phyloP scores from a whole-genome alignment of 768 basidiomycete genomes.

The Cystobasidium onofrii region DNA sequence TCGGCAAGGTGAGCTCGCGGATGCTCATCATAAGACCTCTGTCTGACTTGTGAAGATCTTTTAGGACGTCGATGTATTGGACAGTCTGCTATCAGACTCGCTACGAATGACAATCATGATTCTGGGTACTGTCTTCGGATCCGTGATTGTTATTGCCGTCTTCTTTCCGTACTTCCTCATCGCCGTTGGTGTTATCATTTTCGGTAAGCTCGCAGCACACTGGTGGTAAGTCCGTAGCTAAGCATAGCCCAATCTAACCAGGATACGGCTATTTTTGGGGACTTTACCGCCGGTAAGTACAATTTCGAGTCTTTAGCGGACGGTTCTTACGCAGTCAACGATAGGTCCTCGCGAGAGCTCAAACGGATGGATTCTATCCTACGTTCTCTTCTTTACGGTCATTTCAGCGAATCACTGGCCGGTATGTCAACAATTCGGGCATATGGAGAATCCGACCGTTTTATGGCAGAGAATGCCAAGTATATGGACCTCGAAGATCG shows the following conservation, averaged over 20 bases:
- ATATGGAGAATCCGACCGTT: constrained; percentile 66
- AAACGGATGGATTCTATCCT: constrained; percentile 76
- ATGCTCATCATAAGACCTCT: too few species aligned
- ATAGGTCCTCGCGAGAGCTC: constrained; percentile 74
- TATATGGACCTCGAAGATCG: constrained; percentile 76
- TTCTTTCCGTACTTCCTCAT: constrained; percentile 70
- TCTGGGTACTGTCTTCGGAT: constrained; percentile 49
- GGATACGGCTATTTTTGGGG: constrained; percentile 52
- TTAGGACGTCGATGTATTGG: constrained; percentile 58
- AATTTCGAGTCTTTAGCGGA: too few species aligned
- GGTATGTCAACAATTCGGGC: constrained; percentile 66
- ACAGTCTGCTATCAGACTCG: constrained; percentile 60
- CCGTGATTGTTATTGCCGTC: constrained; percentile 63
- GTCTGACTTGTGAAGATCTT: neutral
- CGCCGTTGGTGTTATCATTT: constrained; percentile 56
- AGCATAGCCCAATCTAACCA: constrained; percentile 53
- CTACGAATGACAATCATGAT: constrained; percentile 58
- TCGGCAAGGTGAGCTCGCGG: constrained; percentile 30
- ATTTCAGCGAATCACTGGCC: constrained; percentile 82
- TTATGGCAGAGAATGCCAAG: constrained; percentile 63
- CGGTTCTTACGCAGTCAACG: too few species aligned
- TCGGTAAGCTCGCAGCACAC: constrained; percentile 56
- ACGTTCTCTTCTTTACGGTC: constrained; percentile 75
- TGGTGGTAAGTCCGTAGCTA: neutral
- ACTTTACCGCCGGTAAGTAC: constrained; percentile 34